Evolutionary conservation across 345 rosid genomes (phyloP), one percentile per base, ranked within the genome.

Genomic region (Rubroshorea leprosula): DNA sequence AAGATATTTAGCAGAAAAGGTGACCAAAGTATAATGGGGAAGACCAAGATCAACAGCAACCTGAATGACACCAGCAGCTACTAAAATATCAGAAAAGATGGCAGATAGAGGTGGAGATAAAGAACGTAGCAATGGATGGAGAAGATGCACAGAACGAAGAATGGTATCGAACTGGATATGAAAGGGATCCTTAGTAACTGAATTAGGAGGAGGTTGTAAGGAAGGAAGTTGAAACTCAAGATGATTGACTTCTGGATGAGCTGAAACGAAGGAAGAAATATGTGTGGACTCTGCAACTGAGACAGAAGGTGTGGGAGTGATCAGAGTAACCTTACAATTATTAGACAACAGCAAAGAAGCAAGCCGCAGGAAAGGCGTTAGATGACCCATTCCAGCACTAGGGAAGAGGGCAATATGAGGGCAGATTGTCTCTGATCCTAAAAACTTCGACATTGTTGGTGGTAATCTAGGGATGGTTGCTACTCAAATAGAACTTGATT

Each of bases 351-450:
- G 72, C 22, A 55, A 19, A 0, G 80, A 49, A 7, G 76, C 79
- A 0, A 79, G 73, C 0, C 83, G 68, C 48, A 79, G 80, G 64
- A 69, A 73, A 1, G 82, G 83, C 15, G 56, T 75, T 22, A 75
- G 50, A 51, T 82, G 84, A 21, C 83, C 82, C 69, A 75, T 71
- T 3, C 82, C 80, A 18, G 78, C 72, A 5, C 67, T 54, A 0
- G 80, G n/a, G 26, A 82, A 48, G 43, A 77, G 62, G 39, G 72
- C 82, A 17, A 79, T 54, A 31, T 67, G 82, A 24, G 67, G 68
- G n/a, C n/a, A n/a, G n/a, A n/a, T n/a, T n/a, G n/a, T n/a, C n/a
- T n/a, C n/a, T n/a, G n/a, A n/a, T n/a, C n/a, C n/a, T n/a, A n/a
- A n/a, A n/a, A n/a, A n/a, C n/a, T n/a, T n/a, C n/a, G n/a, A n/a